Base-by-base conservation (phyloP, 2,329 filamentous ascomycete species). In the Fusarium sarcochroum region DNA sequence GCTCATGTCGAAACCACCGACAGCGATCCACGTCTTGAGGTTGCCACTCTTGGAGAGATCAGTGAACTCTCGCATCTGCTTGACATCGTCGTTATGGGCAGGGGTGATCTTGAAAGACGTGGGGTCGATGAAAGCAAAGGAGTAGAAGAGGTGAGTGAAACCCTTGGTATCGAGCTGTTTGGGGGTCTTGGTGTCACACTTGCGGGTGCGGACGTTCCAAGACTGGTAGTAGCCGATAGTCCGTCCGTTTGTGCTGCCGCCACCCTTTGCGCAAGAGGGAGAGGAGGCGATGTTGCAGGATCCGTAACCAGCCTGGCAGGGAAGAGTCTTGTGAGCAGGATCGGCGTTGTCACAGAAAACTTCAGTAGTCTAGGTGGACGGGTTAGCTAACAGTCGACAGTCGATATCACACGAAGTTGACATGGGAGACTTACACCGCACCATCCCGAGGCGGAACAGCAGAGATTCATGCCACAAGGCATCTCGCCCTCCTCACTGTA, bases 1-100 rank as follows among this genome's bases (percentile, higher is more conserved):
- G 42, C 74, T 80, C 52, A 83, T 79, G 4, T 77, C 72, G 73
- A 78, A 84, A 0, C 83, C 83, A 5, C 82, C 82, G 1, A 84
- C 62, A 1, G 80, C 76, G 15, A 85, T 76, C 73, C 76, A 80
- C 0, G 77, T 76, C 60, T 82, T 65, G 0, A 83, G 66, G 1
- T 49, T 45, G 1, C 50, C 14, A 1, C 20, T 38, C 18, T 63
- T 49, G 6, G 68, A 69, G 0, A 72, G 44, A 1, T 42, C 52
- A 5, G 53, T 68, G 6, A 63, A 63, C 25, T 63, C 60, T 0
- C 56, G 48, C 56, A 63, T 63, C 9, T 60, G 56, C 8, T 60
- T 25, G 1, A 27, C 49, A 17, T 63, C 60, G 7, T 63, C 60
- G 3, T 60, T 11, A 6, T 63, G 56, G 3, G 60, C 49, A 0